Evolutionary conservation across 2,329 filamentous ascomycete species (phyloP).

Genomic region (Scedosporium boydii): DNA sequence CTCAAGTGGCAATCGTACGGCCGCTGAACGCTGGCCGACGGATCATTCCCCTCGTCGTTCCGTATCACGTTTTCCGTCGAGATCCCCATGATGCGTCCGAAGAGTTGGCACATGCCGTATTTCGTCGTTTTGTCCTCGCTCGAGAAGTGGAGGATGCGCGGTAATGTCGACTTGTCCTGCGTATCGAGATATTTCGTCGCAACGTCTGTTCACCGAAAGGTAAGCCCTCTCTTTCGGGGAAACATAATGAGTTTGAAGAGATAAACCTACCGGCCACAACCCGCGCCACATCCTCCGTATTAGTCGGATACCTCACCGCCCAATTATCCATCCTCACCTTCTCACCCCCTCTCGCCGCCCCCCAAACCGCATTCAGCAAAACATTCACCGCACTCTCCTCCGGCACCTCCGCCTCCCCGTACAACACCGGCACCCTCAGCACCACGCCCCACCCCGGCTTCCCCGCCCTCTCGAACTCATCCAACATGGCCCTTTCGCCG

Average conservation of each 20-base stretch:
- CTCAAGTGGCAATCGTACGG: constrained; percentile 86
- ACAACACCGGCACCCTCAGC: constrained; percentile 74
- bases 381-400: constrained; percentile 77
- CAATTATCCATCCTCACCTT: constrained; percentile 77
- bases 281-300: constrained; percentile 76
- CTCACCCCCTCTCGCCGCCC: constrained; percentile 53
- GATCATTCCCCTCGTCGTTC: constrained; percentile 63
- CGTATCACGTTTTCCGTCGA: constrained; percentile 58
- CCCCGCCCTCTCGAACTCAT: constrained; percentile 39
- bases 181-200: constrained; percentile 56
- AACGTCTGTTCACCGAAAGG: constrained; percentile 43
- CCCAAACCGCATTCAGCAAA: constrained; percentile 67
- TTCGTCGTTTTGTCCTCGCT: constrained; percentile 83
- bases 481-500: constrained; percentile 55
- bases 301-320: constrained; percentile 76
- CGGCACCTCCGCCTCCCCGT: constrained; percentile 62
- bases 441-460: constrained; percentile 53
- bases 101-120: constrained; percentile 73
- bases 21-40: constrained; percentile 61
- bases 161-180: constrained; percentile 43
- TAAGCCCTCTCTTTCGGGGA: constrained; percentile 2
- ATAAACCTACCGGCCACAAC: constrained; percentile 56
- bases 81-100: constrained; percentile 72
- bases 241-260: no score
- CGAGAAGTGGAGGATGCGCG: constrained; percentile 70